phyloP scores from a whole-genome alignment of 768 basidiomycete genomes.

The Myochromella boudieri region DNA sequence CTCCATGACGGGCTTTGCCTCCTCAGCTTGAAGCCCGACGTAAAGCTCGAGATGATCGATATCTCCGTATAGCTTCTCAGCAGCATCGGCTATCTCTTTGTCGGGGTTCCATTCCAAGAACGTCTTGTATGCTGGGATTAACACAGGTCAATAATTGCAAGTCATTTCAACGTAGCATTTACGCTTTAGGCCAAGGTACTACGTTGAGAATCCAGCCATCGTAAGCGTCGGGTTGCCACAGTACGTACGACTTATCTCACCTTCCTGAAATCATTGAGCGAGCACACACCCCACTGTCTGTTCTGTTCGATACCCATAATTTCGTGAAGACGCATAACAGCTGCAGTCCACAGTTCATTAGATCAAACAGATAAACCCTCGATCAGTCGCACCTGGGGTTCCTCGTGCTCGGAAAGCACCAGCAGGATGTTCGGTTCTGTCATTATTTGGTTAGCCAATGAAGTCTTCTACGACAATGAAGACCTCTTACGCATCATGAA shows the following conservation, averaged over 20 bases:
- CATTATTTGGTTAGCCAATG: conserved; percentile 4
- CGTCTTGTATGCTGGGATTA: conserved; percentile 51
- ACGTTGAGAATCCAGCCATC: background rate
- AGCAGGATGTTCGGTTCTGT: conserved; percentile 70
- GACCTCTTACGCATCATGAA: conserved; percentile 64
- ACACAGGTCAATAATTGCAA: background rate
- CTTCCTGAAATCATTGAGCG: conserved; percentile 81
- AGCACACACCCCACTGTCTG: conserved; percentile 78
- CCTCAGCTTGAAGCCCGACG: conserved; percentile 78
- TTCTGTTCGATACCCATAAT: conserved; percentile 83
- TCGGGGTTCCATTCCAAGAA: conserved; percentile 86
- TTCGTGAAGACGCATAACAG: conserved; percentile 74
- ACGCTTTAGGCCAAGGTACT: conserved; percentile 81
- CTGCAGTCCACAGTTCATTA: conserved; percentile 21
- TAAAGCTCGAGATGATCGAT: conserved; percentile 82
- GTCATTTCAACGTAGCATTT: conserved; percentile 16
- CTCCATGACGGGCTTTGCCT: conserved; percentile 68
- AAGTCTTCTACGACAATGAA: background rate
- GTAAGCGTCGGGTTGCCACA: background rate
- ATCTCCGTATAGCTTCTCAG: conserved; percentile 75
- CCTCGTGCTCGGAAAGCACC: conserved; percentile 74
- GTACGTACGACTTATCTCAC: conserved; percentile 24
- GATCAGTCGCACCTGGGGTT: conserved; percentile 49
- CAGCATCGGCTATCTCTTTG: conserved; percentile 63
- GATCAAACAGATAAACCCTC: background rate